phyloP scores from a whole-genome alignment of 352 stramenopile genomes.

The Globisporangium nunn region DNA sequence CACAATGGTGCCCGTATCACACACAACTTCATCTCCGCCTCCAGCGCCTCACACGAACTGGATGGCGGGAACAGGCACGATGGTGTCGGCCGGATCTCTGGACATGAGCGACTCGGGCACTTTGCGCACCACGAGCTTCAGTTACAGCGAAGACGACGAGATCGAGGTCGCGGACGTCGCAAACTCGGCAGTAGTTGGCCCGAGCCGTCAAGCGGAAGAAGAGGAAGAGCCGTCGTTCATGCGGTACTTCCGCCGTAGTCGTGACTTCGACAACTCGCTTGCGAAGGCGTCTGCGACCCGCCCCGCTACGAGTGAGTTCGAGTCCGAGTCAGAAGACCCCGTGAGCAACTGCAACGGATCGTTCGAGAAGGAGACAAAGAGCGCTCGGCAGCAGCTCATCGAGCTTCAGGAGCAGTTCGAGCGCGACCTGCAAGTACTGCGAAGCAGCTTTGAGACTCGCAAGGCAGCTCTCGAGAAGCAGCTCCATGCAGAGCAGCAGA shows the following conservation, averaged over 20 bases:
- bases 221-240: slow-evolving; percentile 69
- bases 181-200: neutral
- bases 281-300: slow-evolving; percentile 3
- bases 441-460: slow-evolving; percentile 26
- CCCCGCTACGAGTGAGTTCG: slow-evolving; percentile 8
- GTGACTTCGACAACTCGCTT: slow-evolving; percentile 10
- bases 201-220: neutral
- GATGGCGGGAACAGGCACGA: slow-evolving; percentile 5
- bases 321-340: neutral
- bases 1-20: slow-evolving; percentile 34
- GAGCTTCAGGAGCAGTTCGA: slow-evolving; percentile 49
- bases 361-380: slow-evolving; percentile 6
- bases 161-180: neutral
- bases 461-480: slow-evolving; percentile 42
- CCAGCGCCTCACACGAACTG: slow-evolving; percentile 11
- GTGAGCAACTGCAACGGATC: neutral
- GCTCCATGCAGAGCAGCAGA: slow-evolving; percentile 23
- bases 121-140: neutral
- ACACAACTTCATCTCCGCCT: slow-evolving; percentile 1
- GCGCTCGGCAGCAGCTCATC: slow-evolving; percentile 39
- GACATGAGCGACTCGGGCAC: slow-evolving; percentile 8
- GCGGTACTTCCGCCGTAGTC: slow-evolving; percentile 61
- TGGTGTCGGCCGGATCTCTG: slow-evolving; percentile 4
- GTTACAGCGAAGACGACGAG: slow-evolving; percentile 12
- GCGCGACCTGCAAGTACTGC: slow-evolving; percentile 31